Evolutionary conservation across 371 early-diverging fungal genomes (phyloP).

Genomic region (Dichotomocladium elegans): DNA sequence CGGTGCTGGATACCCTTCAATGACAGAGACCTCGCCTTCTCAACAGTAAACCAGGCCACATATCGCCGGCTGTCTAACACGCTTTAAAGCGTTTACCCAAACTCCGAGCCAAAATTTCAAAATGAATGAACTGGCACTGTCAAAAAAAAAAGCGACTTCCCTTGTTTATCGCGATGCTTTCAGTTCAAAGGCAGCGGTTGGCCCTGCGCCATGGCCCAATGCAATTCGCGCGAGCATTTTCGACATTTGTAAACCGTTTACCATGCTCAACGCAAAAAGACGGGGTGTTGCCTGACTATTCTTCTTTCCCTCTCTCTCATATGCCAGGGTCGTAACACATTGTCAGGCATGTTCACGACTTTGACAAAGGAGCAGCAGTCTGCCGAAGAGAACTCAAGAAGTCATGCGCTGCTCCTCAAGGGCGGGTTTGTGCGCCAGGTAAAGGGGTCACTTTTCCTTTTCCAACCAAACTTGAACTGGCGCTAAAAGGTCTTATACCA

Average conservation of each 20-base stretch:
- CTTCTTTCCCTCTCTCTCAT: background rate
- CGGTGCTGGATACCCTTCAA: no score
- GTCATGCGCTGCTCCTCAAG: conserved; percentile 1
- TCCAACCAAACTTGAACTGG: no score
- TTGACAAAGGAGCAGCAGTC: conserved; percentile 5
- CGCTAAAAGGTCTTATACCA: no score
- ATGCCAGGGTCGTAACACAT: conserved; percentile 6
- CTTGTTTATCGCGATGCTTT: background rate
- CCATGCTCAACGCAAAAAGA: background rate
- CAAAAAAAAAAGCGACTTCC: no score
- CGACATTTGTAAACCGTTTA: no score
- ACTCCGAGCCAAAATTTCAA: no score
- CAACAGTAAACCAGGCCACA: no score
- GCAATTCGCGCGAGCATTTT: background rate
- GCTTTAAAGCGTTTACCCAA: no score
- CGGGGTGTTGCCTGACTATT: background rate
- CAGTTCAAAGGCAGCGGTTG: background rate
- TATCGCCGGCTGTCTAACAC: no score
- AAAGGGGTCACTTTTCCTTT: no score
- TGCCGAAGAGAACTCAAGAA: conserved; percentile 1
- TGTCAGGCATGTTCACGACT: conserved; percentile 6
- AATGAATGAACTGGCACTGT: no score
- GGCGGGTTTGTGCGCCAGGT: conserved; percentile 4
- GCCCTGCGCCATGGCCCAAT: background rate
- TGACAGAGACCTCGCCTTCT: no score